Evolutionary conservation across 176 grass and related monocot genomes (phyloP).

Genomic region (Zoysia pacifica): DNA sequence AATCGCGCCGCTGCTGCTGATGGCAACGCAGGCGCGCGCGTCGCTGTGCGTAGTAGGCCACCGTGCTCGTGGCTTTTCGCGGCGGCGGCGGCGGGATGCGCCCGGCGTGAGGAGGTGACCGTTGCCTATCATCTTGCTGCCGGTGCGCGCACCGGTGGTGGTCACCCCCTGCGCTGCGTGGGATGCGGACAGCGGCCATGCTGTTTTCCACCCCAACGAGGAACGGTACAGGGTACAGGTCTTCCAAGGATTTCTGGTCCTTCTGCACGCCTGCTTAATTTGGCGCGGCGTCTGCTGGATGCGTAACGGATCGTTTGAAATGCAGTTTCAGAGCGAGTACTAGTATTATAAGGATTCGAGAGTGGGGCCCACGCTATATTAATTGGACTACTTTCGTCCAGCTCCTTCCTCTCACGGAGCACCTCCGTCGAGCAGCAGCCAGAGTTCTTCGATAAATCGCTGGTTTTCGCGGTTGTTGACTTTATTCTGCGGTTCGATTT

Average conservation of each 20-base stretch:
- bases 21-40: background rate
- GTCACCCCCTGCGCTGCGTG: background rate
- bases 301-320: constrained; percentile 1
- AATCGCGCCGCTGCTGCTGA: background rate
- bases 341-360: too few species aligned
- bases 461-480: too few species aligned
- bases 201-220: background rate
- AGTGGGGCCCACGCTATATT: too few species aligned
- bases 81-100: too few species aligned
- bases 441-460: too few species aligned
- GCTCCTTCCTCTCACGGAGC: too few species aligned
- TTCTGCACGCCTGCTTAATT: background rate
- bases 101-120: too few species aligned
- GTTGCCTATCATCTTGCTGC: too few species aligned
- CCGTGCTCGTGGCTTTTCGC: background rate
- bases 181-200: background rate
- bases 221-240: background rate
- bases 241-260: background rate
- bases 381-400: too few species aligned
- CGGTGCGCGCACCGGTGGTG: constrained; percentile 3
- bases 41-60: constrained; percentile 4
- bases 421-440: too few species aligned
- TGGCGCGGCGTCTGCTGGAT: background rate
- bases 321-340: background rate
- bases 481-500: too few species aligned